Evolutionary conservation across 345 rosid genomes (phyloP).

Genomic region (Eucalyptus curtisii): DNA sequence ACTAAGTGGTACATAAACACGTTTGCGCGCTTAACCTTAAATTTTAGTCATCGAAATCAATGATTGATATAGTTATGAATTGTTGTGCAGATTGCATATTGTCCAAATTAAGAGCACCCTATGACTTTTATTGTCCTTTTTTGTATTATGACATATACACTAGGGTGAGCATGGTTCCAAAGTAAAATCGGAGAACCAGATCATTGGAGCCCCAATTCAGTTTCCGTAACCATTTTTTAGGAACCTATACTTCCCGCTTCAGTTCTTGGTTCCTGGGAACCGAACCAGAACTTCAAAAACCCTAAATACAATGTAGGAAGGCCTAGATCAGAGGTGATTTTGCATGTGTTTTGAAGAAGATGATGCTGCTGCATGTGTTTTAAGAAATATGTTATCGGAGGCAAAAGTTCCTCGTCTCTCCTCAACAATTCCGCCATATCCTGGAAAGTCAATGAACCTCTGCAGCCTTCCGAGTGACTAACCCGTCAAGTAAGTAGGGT

Average conservation of each 20-base stretch:
- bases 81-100: neutral
- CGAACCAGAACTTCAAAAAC: neutral
- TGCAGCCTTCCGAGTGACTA: conserved; percentile 62
- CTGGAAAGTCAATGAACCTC: conserved; percentile 83
- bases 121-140: no score
- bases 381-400: conserved; percentile 90
- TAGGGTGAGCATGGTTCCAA: neutral
- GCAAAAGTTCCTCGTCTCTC: conserved; percentile 99
- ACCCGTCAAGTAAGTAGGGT: conserved; percentile 93
- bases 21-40: neutral
- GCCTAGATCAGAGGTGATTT: conserved; percentile 68
- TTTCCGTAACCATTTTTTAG: no score
- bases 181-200: no score
- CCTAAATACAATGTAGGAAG: conserved; percentile 87
- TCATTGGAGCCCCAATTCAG: neutral
- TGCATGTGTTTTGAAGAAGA: neutral
- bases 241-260: neutral
- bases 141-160: neutral
- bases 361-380: conserved; percentile 93
- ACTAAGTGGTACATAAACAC: neutral
- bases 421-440: conserved; percentile 80
- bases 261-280: neutral
- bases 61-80: neutral
- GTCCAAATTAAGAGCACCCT: neutral
- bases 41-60: neutral